phyloP scores from a whole-genome alignment of 148 eudicot species.

The Vaccinium darrowii region DNA sequence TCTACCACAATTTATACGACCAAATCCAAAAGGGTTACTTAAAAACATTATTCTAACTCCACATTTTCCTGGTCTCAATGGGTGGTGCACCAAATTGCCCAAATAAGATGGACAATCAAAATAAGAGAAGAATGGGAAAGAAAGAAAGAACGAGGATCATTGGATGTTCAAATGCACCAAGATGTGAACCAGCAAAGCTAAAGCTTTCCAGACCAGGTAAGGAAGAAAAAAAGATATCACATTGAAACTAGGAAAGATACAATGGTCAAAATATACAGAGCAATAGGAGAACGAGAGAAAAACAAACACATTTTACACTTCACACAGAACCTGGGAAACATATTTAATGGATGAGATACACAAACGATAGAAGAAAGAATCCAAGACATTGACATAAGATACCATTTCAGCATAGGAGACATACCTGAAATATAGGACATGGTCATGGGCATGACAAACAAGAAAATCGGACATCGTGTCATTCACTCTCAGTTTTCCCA shows the following conservation, averaged over 20 bases:
- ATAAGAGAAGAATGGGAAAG: not conserved
- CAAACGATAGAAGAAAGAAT: not conserved
- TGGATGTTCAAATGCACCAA: not conserved
- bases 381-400: not conserved
- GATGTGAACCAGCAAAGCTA: not conserved
- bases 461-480: conserved; percentile 94
- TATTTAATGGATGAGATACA: not conserved
- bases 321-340: not conserved
- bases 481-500: conserved; percentile 88
- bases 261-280: not conserved
- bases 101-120: not conserved
- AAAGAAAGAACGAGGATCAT: not conserved
- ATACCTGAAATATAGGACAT: conserved; percentile 90
- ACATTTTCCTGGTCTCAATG: not conserved
- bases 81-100: not conserved
- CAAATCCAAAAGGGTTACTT: not conserved
- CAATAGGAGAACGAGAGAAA: not conserved
- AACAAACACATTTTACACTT: not conserved
- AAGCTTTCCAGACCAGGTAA: not conserved
- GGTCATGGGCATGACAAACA: conserved; percentile 91
- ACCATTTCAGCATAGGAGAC: conserved; percentile 11
- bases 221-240: not conserved
- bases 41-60: not conserved
- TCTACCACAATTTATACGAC: not conserved
- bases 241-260: not conserved